Evolutionary conservation across 129 eudicot genomes (phyloP), one percentile per base, ranked within the genome.

Genomic region (Flaveria ramosissima): DNA sequence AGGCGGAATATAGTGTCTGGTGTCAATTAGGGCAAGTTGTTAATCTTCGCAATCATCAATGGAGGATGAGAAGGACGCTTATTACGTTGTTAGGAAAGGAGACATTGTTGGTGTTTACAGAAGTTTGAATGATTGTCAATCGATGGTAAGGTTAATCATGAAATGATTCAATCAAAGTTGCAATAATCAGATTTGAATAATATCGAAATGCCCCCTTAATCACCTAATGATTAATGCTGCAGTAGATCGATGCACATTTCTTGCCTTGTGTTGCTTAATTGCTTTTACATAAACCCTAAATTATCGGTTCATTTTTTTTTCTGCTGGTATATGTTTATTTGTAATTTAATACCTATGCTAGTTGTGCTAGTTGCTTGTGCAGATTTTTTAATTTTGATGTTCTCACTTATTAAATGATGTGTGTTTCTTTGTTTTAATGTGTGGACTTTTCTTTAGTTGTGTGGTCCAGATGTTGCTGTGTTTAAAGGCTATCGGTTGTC

Each of bases 61-160:
- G 97, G 98, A 82, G 50, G 87, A 91, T 30, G 97, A 89, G 50
- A 89, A 72, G 72, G 92, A 89, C 10, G 97, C 96, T 30, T 95
- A 81, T 84, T 94, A 91, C 75, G 89, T 91, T 15, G 99, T 94
- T 26, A 70, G 91, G 59, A 95, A 86, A 72, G 97, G 97, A 65
- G 96, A 91, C 65, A 68, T 78, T 39, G 82, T 87, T 66, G 99
- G 97, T 41, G 86, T 95, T 1, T 95, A 95, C 85, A 86, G 77
- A 41, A 86, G 81, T 81, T 72, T 84, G 43, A 85, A 63, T 77
- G 94, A 91, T 72, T 84, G 86, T 36, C 92, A 94, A 80, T 81
- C 84, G 17, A 81, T 83, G 63, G 77, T 80, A 73, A 64, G 47
- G 2, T 87, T 68, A 73, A 66, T 57, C 10, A 16, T 15, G n/a